Evolutionary conservation across 805 yeast genomes (phyloP), one percentile per base, ranked within the genome.

Genomic region (Candida pseudofarinosa): DNA sequence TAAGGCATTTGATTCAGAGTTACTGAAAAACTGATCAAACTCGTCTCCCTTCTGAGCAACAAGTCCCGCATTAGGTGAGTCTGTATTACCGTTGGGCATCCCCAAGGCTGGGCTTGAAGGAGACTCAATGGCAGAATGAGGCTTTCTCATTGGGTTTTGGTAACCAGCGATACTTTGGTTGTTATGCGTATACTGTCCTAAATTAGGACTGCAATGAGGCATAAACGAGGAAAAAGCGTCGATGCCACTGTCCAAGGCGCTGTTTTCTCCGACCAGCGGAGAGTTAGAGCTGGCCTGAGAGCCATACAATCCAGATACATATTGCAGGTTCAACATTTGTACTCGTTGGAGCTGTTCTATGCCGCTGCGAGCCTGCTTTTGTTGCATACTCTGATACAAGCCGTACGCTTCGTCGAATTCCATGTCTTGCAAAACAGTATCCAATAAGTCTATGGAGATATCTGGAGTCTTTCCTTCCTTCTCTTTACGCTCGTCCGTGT

Each of bases 341-440:
- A 62, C 69, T 48, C 59, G 59, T 43, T 67, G 67, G 45, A 71
- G 63, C 42, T 62, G 62, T 43, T 67, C 73, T 15, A 69, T 56
- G 16, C 63, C 65, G 28, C 48, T 49, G 17, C 58, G 17, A 17
- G 72, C 72, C 34, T 59, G 53, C 39, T 66, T 67, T 38, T 67
- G 70, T 49, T 69, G 74, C 38, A 69, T 51, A 34, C 57, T 59
- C 33, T 60, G 53, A 54, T 69, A 71, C 66, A 67, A 62, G 28
- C 58, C 48, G 47, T 68, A 71, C 10, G 74, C 74, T 55, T 69
- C 73, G 57, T 71, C 74, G 41, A 71, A 70, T 42, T 69, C 69
- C 74, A 69, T 69, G 55, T 69, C 73, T 3, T 26, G 26, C 15
- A 37, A 37, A 3, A 20, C 39, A 31, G 26, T n/a, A 26, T 37